Conservation (phyloP, 768 basidiomycete species). For the Termitomyces sp. region DNA sequence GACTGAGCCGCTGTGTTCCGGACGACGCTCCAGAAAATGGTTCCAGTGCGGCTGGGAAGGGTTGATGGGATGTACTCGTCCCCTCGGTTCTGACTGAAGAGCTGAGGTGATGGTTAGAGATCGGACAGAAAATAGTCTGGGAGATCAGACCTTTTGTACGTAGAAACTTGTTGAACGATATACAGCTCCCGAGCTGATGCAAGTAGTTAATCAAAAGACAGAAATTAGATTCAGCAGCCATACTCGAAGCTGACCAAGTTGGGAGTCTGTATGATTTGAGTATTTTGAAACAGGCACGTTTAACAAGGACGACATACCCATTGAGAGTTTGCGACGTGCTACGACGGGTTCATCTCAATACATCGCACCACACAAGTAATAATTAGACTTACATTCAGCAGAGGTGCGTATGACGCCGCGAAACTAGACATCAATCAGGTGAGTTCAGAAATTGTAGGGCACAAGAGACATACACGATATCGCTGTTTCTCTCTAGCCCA, state of each 20-base stretch:
- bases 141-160: slow-evolving; percentile 42
- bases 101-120: slow-evolving; percentile 25
- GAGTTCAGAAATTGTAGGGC: not conserved
- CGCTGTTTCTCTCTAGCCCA: slow-evolving; percentile 40
- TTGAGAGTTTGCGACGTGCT: slow-evolving; percentile 44
- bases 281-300: not conserved
- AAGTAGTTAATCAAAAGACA: not conserved
- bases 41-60: slow-evolving; percentile 39
- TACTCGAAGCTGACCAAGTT: slow-evolving; percentile 56
- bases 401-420: slow-evolving; percentile 48
- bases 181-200: slow-evolving; percentile 36
- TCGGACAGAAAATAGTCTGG: not conserved
- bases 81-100: slow-evolving; percentile 59
- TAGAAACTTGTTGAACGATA: slow-evolving; percentile 53
- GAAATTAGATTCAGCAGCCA: slow-evolving; percentile 11
- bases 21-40: slow-evolving; percentile 58
- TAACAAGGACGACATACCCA: slow-evolving; percentile 31
- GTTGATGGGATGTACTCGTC: slow-evolving; percentile 62
- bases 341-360: not conserved
- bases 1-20: slow-evolving; percentile 29
- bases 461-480: slow-evolving; percentile 24
- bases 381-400: slow-evolving; percentile 31
- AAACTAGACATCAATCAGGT: slow-evolving; percentile 17
- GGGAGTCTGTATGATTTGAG: slow-evolving; percentile 29
- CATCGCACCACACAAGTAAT: not conserved